Evolutionary conservation across 139 green algal species (phyloP), one percentile per base, ranked within the genome.

Genomic region (Chlamydomonas eustigma): DNA sequence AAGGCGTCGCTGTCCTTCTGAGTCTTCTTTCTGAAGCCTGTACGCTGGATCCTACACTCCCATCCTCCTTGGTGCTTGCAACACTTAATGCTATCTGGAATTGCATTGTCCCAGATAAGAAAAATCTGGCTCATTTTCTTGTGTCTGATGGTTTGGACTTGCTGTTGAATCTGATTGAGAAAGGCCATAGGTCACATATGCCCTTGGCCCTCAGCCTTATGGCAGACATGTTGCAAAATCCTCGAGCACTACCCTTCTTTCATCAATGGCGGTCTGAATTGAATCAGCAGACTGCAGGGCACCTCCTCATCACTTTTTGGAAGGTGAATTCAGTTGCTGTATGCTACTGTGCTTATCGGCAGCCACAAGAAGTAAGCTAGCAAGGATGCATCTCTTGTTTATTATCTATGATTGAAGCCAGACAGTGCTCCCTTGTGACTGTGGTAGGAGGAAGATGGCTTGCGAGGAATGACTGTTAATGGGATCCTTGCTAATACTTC

Each of bases 271-370:
- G 69, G 22, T 83, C 81, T 1, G 50, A 76, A 58, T 30, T 50
- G 33, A 73, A 88, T 70, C 58, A 83, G 73, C 69, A 81, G 33
- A 73, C 51, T 24, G 78, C 77, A 2, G 77, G 75, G 33, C 79
- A 87, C 72, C 35, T 89, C 77, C 81, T 89, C 67, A 66, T 89
- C 28, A 33, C 28, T 4, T 65, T 87, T 1, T 89, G 84, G 84
- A 74, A 73, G 71, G 77, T 82, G 71, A 28, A 71, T 22, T 4
- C 44, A 35, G 33, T 25, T 22, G 50, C 4, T 58, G 18, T 58
- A 18, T 28, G 18, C 12, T 58, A 58, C 44, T 58, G 44, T 58
- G 44, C 44, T 18, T 58, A 18, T 58, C 18, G 44, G 44, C 18
- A 28, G 18, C 44, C 12, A 58, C 44, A 58, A 28, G 44, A 28